Evolutionary conservation across 768 basidiomycete genomes (phyloP).

Genomic region (Xanthoconium purpureum): DNA sequence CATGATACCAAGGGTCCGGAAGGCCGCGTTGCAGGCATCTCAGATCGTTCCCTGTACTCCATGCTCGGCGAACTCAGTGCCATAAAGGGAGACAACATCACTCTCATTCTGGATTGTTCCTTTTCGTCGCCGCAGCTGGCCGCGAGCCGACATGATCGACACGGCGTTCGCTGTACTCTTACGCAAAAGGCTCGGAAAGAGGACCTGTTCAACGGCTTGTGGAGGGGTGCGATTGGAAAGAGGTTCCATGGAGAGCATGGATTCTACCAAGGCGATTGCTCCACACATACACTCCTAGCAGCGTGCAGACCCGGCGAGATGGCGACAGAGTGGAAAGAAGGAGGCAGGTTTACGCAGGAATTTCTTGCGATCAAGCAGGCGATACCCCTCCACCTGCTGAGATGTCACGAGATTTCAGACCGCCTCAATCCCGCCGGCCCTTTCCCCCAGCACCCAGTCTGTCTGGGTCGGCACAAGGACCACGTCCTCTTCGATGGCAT

Average conservation of each 20-base stretch:
- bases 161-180: conserved; percentile 57
- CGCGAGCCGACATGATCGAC: conserved; percentile 42
- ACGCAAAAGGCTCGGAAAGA: conserved; percentile 51
- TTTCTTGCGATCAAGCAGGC: conserved; percentile 47
- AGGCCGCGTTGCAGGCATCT: conserved; percentile 58
- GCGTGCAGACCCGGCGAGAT: conserved; percentile 54
- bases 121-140: conserved; percentile 46
- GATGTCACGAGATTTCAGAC: conserved; percentile 47
- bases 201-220: conserved; percentile 54
- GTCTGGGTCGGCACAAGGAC: conserved; percentile 46
- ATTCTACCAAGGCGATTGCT: conserved; percentile 41
- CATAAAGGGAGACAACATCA: conserved; percentile 67
- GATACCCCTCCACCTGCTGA: conserved; percentile 51
- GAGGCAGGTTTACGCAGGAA: conserved; percentile 59
- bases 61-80: conserved; percentile 55
- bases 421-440: conserved; percentile 39
- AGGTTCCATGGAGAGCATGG: conserved; percentile 38
- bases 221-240: conserved; percentile 45
- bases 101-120: conserved; percentile 63
- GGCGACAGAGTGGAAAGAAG: conserved; percentile 60
- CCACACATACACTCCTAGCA: conserved; percentile 52
- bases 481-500: conserved; percentile 53
- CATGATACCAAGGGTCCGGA: conserved; percentile 49
- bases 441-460: conserved; percentile 44
- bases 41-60: conserved; percentile 61